Base-by-base conservation (phyloP, 306 rosid genomes). In the Trichosanthes truncata region DNA sequence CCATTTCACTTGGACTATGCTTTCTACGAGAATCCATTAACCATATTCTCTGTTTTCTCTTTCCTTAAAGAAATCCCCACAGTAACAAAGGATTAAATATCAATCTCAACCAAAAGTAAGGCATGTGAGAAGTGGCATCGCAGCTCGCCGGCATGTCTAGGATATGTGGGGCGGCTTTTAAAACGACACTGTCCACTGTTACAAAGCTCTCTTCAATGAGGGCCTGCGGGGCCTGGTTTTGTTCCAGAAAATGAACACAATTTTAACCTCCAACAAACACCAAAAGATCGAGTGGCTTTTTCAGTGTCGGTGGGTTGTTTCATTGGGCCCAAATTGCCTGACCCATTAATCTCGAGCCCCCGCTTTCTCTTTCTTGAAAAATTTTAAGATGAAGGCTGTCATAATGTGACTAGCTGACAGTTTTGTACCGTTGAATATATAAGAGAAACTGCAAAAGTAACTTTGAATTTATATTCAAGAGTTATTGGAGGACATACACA, bases 41-140 rank as follows among this genome's bases (percentile, higher is more conserved):
- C 12, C 15, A 26, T 25, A 26, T 60, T 26, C 15, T 25, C 53
- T 48, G 45, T 40, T 40, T 6, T 40, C 45, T 40, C 7, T 40
- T 40, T 40, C 9, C 45, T 6, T 40, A 40, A 40, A 43, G 13
- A 4, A 51, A 51, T 51, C 56, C 56, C 2, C 56, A 51, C 56
- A 15, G 56, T 51, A 51, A 51, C 48, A 43, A 43, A 43, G 48
- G 12, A 43, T 43, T 43, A 9, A 43, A n/a, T 9, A 20, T 53
- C 59, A 20, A 53, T 25, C 9, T 61, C 38, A 61, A 12, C 18
- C 40, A 61, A 61, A 61, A 61, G 38, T 25, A 61, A 15, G n/a
- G 77, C 77, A 72, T 46, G 77, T 72, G 76, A 23, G 55, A 71
- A 14, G 75, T 68, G 75, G 53, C 53, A n/a, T 23, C 1, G 18